Conservation (phyloP, 2,329 filamentous ascomycete species). For the Thielaviopsis musarum region DNA sequence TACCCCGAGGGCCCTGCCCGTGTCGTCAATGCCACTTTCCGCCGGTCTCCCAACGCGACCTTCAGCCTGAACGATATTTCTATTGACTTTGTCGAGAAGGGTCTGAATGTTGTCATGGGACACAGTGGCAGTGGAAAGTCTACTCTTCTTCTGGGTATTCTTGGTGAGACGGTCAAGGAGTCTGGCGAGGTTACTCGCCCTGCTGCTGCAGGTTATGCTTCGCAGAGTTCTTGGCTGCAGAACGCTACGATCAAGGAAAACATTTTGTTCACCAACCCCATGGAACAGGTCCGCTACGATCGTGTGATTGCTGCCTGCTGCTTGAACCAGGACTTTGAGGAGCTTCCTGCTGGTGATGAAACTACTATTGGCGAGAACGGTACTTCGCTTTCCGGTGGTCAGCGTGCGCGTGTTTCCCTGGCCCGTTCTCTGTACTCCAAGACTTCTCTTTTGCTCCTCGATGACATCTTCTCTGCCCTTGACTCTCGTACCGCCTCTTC, state of each 20-base stretch:
- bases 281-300: constrained; percentile 36
- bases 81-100: constrained; percentile 34
- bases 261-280: constrained; percentile 34
- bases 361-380: constrained; percentile 39
- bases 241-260: constrained; percentile 39
- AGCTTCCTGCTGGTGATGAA: constrained; percentile 32
- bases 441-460: constrained; percentile 35
- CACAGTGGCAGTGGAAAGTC: constrained; percentile 41
- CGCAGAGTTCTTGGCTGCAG: constrained; percentile 40
- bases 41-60: constrained; percentile 30
- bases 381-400: constrained; percentile 37
- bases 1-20: constrained; percentile 33
- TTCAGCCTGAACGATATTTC: constrained; percentile 32
- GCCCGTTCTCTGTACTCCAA: constrained; percentile 41
- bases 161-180: constrained; percentile 37
- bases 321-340: constrained; percentile 31
- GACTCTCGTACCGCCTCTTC: constrained; percentile 40
- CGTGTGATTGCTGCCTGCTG: constrained; percentile 39
- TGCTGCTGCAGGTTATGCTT: constrained; percentile 37
- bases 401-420: constrained; percentile 38
- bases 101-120: constrained; percentile 37
- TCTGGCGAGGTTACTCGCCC: constrained; percentile 30
- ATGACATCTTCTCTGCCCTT: constrained; percentile 42
- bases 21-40: constrained; percentile 30
- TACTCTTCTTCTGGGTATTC: constrained; percentile 34